Evolutionary conservation across 208 protist species (phyloP).

Genomic region (Angomonas ambiguus): DNA sequence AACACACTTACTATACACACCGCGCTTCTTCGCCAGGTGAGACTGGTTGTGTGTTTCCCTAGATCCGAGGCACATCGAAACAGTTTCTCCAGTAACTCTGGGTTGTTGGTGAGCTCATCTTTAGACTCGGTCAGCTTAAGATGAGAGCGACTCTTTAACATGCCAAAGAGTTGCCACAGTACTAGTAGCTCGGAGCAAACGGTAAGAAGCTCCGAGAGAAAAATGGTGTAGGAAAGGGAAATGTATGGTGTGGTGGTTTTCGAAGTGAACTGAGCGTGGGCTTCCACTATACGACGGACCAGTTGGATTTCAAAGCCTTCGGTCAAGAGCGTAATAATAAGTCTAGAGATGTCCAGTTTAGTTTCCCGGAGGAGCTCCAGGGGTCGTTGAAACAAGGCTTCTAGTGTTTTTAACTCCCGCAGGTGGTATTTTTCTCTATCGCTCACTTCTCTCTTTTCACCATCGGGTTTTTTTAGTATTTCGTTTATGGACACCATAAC

Average conservation of each 20-base stretch:
- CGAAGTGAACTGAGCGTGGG: background rate
- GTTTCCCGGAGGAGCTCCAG: background rate
- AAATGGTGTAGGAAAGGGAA: background rate
- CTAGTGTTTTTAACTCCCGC: slow-evolving; percentile 1
- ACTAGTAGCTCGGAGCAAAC: background rate
- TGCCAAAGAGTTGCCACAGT: background rate
- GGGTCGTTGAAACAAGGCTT: background rate
- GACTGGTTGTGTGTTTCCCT: background rate
- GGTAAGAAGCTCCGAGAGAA: background rate
- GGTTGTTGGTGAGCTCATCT: background rate
- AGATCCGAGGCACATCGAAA: background rate
- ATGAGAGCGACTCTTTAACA: background rate
- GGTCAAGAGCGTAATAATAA: background rate
- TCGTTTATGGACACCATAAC: background rate
- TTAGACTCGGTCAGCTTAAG: background rate
- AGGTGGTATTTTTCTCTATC: background rate
- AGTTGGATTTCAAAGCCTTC: background rate
- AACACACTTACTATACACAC: background rate
- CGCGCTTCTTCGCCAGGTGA: background rate
- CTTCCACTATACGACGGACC: background rate
- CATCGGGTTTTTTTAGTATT: background rate
- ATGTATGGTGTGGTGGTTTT: background rate
- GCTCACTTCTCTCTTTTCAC: background rate
- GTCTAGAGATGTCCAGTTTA: background rate
- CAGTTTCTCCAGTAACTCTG: background rate